Evolutionary conservation across 192 early-diverging fungal genomes (phyloP).

Genomic region (Backusella psychrophila): DNA sequence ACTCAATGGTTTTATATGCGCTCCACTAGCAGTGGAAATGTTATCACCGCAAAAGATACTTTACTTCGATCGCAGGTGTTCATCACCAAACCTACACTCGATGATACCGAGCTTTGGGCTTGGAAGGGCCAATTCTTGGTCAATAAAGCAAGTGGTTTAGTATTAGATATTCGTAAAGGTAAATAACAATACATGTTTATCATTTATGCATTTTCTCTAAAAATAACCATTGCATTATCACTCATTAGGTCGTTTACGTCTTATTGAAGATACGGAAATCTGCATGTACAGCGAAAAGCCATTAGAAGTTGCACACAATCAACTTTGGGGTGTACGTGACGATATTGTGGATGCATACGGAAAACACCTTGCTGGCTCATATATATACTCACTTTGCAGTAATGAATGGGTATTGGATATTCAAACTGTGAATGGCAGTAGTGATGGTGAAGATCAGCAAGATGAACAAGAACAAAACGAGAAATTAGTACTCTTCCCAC

Average conservation of each 20-base stretch:
- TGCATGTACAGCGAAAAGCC: conserved; percentile 25
- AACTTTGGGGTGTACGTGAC: conserved; percentile 25
- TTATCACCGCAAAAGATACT: conserved; percentile 14
- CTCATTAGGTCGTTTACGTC: conserved; percentile 31
- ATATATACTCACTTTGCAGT: conserved; percentile 21
- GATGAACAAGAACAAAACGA: background rate
- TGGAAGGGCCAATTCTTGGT: conserved; percentile 30
- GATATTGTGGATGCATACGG: conserved; percentile 9
- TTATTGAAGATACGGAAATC: conserved; percentile 42
- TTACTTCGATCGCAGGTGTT: conserved; percentile 19
- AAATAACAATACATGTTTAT: background rate
- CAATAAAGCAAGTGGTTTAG: conserved; percentile 31
- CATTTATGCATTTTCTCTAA: background rate
- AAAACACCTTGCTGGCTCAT: conserved; percentile 15
- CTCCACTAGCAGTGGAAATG: conserved; percentile 22
- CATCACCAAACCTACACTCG: conserved; percentile 9
- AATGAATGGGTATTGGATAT: conserved; percentile 36
- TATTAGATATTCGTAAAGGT: conserved; percentile 41
- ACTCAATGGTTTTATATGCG: conserved; percentile 36
- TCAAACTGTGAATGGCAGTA: background rate
- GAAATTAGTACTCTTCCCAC: conserved; percentile 28
- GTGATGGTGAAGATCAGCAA: background rate
- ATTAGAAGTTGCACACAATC: conserved; percentile 25
- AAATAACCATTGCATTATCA: background rate
- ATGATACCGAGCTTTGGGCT: conserved; percentile 28